phyloP scores from a whole-genome alignment of 2,329 filamentous ascomycete genomes.

The Cladosporium cucumerinum region DNA sequence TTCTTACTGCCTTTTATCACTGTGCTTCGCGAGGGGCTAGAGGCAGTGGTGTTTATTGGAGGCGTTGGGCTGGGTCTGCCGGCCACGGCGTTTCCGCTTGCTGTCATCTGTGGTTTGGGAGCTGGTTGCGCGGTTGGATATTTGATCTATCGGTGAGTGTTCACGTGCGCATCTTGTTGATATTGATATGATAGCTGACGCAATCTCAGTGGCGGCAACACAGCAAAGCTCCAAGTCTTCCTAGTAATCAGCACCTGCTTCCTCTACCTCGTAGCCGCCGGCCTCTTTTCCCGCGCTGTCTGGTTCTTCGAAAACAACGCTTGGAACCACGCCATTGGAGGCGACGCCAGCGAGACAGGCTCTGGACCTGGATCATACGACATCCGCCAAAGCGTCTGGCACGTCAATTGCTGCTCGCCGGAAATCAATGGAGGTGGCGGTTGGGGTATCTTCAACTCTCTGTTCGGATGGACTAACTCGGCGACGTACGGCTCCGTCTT shows the following conservation, averaged over 20 bases:
- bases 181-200: constrained; percentile 21
- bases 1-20: constrained; percentile 84
- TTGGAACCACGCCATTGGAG: constrained; percentile 64
- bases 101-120: constrained; percentile 68
- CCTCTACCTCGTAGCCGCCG: constrained; percentile 75
- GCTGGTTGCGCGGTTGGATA: constrained; percentile 68
- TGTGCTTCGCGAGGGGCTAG: constrained; percentile 79
- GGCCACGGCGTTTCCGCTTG: constrained; percentile 71
- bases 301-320: constrained; percentile 69
- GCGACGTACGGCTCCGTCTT: constrained; percentile 85
- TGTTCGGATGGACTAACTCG: constrained; percentile 84
- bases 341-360: constrained; percentile 61
- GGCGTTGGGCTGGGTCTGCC: constrained; percentile 76
- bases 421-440: constrained; percentile 68
- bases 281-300: constrained; percentile 70
- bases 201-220: constrained; percentile 54
- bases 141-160: constrained; percentile 74
- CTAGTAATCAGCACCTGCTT: constrained; percentile 79
- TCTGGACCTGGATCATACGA: constrained; percentile 74
- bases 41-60: constrained; percentile 81
- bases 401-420: constrained; percentile 80
- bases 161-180: too few relatives aligned
- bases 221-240: constrained; percentile 69
- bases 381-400: constrained; percentile 75
- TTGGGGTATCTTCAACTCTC: constrained; percentile 84